These are phyloP conservation scores for Cordyceps cicadae DNA, from an alignment of 2,329 filamentous ascomycete genomes.

Conservation along the genomic window DNA sequence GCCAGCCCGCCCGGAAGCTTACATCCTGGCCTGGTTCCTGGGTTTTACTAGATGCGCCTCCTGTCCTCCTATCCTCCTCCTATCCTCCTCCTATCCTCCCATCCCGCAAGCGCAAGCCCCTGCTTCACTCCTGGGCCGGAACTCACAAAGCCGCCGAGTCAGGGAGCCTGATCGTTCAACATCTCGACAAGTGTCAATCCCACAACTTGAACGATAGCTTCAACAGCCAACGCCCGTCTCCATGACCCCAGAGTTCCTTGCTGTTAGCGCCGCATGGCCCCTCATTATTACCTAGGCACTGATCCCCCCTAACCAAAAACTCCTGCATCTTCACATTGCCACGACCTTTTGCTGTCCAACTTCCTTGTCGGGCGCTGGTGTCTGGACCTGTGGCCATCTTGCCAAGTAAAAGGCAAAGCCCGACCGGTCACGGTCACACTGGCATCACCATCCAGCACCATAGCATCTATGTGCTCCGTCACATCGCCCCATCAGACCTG, in stretches of 20 bases:
- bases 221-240: not conserved
- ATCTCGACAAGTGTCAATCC: constrained; percentile 2
- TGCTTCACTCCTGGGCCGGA: not conserved
- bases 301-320: not conserved
- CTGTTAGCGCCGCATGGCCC: not conserved
- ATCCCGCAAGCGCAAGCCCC: not conserved
- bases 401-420: not conserved
- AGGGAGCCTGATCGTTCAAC: not conserved
- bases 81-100: too few species aligned
- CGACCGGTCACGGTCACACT: not conserved
- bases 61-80: too few species aligned
- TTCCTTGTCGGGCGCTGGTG: not conserved
- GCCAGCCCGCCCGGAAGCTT: not conserved
- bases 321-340: not conserved
- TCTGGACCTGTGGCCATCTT: not conserved
- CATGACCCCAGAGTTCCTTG: not conserved
- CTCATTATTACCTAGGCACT: not conserved
- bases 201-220: not conserved
- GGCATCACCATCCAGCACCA: not conserved
- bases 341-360: not conserved
- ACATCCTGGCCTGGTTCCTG: constrained; percentile 4
- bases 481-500: not conserved
- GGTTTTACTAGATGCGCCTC: not conserved
- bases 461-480: too few species aligned
- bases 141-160: not conserved